Evolutionary conservation across 495 filamentous ascomycete genomes (phyloP).

Genomic region (Neurospora sp.): DNA sequence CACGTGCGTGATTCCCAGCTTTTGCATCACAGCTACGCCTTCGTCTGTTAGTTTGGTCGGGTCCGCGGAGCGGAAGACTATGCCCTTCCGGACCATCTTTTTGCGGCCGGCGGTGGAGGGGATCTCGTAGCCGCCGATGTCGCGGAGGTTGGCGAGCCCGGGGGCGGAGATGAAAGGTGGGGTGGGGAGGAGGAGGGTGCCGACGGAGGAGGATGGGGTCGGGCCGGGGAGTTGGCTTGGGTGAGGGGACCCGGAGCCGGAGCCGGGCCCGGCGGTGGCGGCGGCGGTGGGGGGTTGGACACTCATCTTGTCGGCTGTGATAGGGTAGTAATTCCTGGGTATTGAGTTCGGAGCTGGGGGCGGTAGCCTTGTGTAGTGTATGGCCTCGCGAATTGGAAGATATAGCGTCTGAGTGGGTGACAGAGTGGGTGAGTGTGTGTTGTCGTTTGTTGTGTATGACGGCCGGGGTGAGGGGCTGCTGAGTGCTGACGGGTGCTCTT

Average conservation of each 20-base stretch:
- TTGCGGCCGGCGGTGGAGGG: constrained; percentile 1
- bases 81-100: constrained; percentile 32
- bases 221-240: background rate
- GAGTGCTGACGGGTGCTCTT: background rate
- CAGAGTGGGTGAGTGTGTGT: background rate
- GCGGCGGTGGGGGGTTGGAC: background rate
- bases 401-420: background rate
- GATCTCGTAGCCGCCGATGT: constrained; percentile 46
- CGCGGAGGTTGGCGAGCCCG: constrained; percentile 51
- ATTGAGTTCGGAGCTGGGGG: background rate
- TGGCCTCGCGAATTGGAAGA: background rate
- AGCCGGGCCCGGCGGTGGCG: background rate
- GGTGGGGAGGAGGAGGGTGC: constrained; percentile 15
- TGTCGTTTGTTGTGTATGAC: background rate
- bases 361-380: too few species aligned
- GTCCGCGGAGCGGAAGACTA: constrained; percentile 51
- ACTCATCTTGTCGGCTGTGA: background rate
- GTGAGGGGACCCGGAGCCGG: background rate
- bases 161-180: constrained; percentile 44
- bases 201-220: background rate
- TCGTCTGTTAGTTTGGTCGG: constrained; percentile 40
- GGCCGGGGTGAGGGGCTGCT: background rate
- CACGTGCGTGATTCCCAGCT: constrained; percentile 48
- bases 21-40: constrained; percentile 41
- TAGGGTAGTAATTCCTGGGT: background rate